Conservation (phyloP, 768 basidiomycete genomes). For the Suillus subaureus region DNA sequence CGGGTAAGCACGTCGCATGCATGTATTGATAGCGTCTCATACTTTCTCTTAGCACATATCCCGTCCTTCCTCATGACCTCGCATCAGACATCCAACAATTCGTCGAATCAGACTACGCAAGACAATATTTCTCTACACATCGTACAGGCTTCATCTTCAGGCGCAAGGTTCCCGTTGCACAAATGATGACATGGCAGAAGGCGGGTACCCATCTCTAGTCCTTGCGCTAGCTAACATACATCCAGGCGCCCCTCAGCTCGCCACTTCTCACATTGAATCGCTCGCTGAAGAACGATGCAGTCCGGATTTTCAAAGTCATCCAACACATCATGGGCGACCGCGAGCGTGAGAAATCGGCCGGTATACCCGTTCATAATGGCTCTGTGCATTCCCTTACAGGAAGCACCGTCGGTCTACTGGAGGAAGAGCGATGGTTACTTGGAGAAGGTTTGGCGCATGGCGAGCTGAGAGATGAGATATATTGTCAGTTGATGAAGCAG, state of each 20-base stretch:
- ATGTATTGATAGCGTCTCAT: constrained; percentile 15
- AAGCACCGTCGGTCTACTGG: constrained; percentile 54
- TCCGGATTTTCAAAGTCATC: constrained; percentile 85
- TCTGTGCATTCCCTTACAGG: constrained; percentile 48
- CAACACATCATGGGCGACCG: constrained; percentile 95
- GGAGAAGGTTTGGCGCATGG: constrained; percentile 77
- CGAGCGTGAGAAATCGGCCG: constrained; percentile 65
- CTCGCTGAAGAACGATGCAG: constrained; percentile 70
- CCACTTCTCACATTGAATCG: constrained; percentile 77
- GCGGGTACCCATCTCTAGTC: constrained; percentile 31
- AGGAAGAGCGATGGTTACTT: constrained; percentile 88
- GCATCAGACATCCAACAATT: constrained; percentile 87
- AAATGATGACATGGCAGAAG: constrained; percentile 94
- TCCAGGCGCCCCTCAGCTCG: constrained; percentile 61
- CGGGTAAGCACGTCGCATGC: constrained; percentile 49
- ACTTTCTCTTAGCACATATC: constrained; percentile 59
- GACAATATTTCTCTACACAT: constrained; percentile 87
- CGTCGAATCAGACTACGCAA: constrained; percentile 82
- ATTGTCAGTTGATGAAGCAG: constrained; percentile 93
- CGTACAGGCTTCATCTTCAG: constrained; percentile 87
- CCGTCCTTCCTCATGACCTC: constrained; percentile 77
- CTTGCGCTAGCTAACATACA: neutral
- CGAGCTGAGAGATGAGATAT: constrained; percentile 91
- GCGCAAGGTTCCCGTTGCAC: constrained; percentile 77
- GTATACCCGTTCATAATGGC: constrained; percentile 46